These are phyloP conservation scores for Fusarium bulbicola DNA, from an alignment of 2,329 filamentous ascomycete species.

Conservation along the genomic window DNA sequence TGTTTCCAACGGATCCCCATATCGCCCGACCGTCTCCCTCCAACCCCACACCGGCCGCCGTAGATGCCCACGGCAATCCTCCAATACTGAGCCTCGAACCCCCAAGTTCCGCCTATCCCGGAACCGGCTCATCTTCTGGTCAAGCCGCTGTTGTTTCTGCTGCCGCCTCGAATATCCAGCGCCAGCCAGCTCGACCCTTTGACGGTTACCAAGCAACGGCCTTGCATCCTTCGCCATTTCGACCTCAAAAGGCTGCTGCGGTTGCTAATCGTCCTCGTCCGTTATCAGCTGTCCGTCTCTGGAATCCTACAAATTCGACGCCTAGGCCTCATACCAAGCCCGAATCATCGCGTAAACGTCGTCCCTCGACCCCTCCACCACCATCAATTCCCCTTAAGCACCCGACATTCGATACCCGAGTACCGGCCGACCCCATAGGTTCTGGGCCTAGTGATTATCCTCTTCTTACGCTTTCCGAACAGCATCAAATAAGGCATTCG, in stretches of 20 bases:
- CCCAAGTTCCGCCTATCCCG: conserved; percentile 46
- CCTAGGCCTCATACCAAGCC: conserved; percentile 51
- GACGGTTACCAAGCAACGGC: conserved; percentile 27
- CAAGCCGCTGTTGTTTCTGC: conserved; percentile 31
- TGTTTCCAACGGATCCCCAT: conserved; percentile 61
- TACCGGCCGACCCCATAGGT: conserved; percentile 49
- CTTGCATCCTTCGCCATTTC: conserved; percentile 52
- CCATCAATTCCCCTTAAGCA: conserved; percentile 61
- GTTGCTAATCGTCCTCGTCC: conserved; percentile 49
- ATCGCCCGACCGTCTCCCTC: conserved; percentile 44
- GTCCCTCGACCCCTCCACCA: conserved; percentile 63
- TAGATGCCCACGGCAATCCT: conserved; percentile 43
- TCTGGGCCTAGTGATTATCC: conserved; percentile 59
- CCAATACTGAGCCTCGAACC: conserved; percentile 43
- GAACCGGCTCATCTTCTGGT: conserved; percentile 25
- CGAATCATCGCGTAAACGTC: conserved; percentile 50
- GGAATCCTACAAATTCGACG: conserved; percentile 70
- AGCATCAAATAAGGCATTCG: conserved; percentile 57
- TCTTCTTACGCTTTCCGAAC: conserved; percentile 61
- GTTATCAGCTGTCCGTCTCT: conserved; percentile 61
- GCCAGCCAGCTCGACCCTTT: conserved; percentile 8
- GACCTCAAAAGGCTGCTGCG: conserved; percentile 49
- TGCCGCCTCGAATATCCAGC: conserved; percentile 33
- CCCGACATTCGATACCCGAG: conserved; percentile 51
- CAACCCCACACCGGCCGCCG: conserved; percentile 40